Base-by-base conservation (phyloP, 352 stramenopile genomes). In the Phytophthora crassamura region DNA sequence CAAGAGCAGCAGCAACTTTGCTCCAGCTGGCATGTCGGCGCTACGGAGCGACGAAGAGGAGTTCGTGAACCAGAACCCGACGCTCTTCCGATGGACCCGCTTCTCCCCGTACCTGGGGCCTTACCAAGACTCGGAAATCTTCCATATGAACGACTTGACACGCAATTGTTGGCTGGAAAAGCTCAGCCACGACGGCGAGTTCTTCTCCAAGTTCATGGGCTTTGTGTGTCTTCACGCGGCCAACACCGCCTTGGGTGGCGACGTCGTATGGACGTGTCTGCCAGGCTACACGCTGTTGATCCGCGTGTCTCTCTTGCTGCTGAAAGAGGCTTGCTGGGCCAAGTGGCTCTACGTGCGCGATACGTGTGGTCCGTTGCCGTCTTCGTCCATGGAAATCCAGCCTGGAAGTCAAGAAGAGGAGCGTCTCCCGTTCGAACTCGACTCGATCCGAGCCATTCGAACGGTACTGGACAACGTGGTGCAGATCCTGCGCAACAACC, bases 161-260 rank as follows among this genome's bases (percentile, higher is more conserved):
- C 65, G 69, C n/a, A 61, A 71, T 5, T 75, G 62, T 22, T 88
- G 80, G 81, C 47, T 90, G 3, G 65, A 73, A n/a, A 82, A 77
- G 58, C 59, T 94, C 6, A 83, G 70, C 7, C 70, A 85, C 22
- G 84, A 91, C 38, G 83, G 83, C 49, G 85, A 93, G 47, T 91
- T 91, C 52, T 94, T 86, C 46, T 74, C 75, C 15, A 77, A 74
- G 15, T 94, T 94, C 64, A 89, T 94, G 81, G 67, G 74, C 0
- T 77, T 75, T 39, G 80, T 86, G 32, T 72, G 68, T 22, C 72
- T 81, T 30, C 80, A 91, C 35, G 77, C 72, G 7, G 75, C 87
- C 2, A 71, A 72, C 10, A 79, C 78, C 11, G 69, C 69, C 11
- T 42, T 76, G 3, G 71, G 61, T 5, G 73, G 71, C 40, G 59